phyloP scores from a whole-genome alignment of 169 alveolate genomes.

The Cryptosporidium sp. region DNA sequence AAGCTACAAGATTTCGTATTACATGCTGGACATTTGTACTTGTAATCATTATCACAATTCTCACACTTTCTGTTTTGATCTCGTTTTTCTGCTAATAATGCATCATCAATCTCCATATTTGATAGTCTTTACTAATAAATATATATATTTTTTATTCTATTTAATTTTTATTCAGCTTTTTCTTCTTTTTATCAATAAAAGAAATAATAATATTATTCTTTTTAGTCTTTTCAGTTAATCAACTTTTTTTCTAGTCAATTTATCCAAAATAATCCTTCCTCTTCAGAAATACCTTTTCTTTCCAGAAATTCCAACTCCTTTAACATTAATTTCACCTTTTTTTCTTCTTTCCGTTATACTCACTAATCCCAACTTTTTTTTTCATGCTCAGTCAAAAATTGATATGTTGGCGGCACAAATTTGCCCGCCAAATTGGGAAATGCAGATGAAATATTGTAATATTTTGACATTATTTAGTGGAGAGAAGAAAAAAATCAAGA shows the following conservation, averaged over 20 bases:
- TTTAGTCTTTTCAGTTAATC: too few relatives aligned
- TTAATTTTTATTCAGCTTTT: neutral
- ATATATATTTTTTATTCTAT: neutral
- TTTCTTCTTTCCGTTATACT: neutral
- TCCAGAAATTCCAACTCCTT: too few relatives aligned
- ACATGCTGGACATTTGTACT: constrained; percentile 77
- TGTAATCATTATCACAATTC: constrained; percentile 34
- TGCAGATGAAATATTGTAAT: neutral
- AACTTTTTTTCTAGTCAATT: neutral
- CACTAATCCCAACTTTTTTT: neutral
- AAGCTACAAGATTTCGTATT: constrained; percentile 54
- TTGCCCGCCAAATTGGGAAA: neutral
- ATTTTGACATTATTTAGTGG: neutral
- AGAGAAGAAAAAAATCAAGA: neutral
- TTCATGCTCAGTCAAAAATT: neutral
- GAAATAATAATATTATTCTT: neutral
- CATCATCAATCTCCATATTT: neutral
- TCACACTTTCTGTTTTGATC: constrained; percentile 15
- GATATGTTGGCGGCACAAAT: neutral
- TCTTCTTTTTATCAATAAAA: too few relatives aligned
- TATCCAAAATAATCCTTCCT: neutral
- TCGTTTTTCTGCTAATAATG: neutral
- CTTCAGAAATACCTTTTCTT: too few relatives aligned
- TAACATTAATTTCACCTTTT: too few relatives aligned
- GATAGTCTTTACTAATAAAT: neutral